Base-by-base conservation (phyloP, 768 basidiomycete genomes). In the Lepiota venenata region DNA sequence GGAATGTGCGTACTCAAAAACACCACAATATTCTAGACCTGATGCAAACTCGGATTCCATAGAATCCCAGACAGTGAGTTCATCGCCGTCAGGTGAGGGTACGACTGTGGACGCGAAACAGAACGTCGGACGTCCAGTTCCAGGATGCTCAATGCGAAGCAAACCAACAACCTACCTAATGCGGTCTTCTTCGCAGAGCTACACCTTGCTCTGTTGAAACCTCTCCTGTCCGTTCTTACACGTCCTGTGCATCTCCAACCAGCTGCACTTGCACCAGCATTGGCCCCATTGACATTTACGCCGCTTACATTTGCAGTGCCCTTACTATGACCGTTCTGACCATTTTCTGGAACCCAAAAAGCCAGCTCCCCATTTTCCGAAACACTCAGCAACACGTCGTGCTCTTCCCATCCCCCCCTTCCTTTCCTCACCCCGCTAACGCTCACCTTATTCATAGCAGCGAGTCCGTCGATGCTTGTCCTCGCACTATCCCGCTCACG, bases 1-100 rank as follows among this genome's bases (percentile, higher is more conserved):
- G 44, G 21, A 41, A 40, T 35, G 20, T 15, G 59, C 74, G 59
- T 62, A 91, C 91, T 73, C 76, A 56, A 82, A 85, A 12, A 81
- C 66, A 37, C 77, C 74, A 39, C 78, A 75, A 64, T 86, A 88
- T 67, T 97, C 95, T 45, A 95, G 73, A 2, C 95, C 95, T 4
- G 89, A 87, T 7, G 92, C 85, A 68, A 98, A 98, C 68, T 96
- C 91, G 15, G 91, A 94, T 67, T 91, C 90, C 48, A 88, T 88
- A 0, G 94, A 97, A 68, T 98, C 93, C 96, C 96, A 98, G 15
- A 98, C 93, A 0, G 93, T 93, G 43, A 98, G 69, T 64, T 95
- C 92, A 55, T 89, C 79, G 0, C 87, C 87, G 16, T 81, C 79
- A 0, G 74, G 61, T 14, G 71, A 66, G 4, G 78, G 72, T 12